Evolutionary conservation across 495 filamentous ascomycete genomes (phyloP), one percentile per base, ranked within the genome.

Genomic region (Xylaria acuta): DNA sequence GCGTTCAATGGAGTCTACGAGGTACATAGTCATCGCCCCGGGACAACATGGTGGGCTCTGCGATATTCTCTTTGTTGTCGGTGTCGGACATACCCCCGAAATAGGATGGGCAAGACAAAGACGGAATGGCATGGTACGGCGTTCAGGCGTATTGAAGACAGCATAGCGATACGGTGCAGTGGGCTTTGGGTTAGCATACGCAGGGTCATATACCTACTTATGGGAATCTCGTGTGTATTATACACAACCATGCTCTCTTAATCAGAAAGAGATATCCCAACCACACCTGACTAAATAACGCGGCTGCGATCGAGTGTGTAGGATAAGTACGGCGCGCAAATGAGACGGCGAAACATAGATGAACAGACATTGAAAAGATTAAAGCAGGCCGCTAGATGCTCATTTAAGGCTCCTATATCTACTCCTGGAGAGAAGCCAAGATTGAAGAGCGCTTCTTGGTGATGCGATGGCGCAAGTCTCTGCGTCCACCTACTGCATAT

Each of bases 111-210:
- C 53, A 65, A 47, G 40, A 67, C 18, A 36, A 58, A 47, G 40
- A 49, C 9, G 51, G 51, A 34, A 62, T 54, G 59, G 59, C 47
- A 64, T 64, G 30, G 30, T 64, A 72, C 63, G 70, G 70, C 70
- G 70, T 72, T 67, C 41, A 67, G 70, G 63, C 30, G 60, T 72
- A 43, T 45, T 49, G 40, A 47, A 25, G 38, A 67, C 36, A 67
- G 70, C 70, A 72, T 72, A 72, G 70, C 70, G 51, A 66, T 67
- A 58, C 60, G 62, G 69, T 63, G 32, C 18, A 65, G 62, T 18
- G 63, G 27, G 20, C 40, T 67, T 72, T 58, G 69, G 60, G 9
- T 60, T 58, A 40, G 69, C 59, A 64, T 71, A 71, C 69, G 58
- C 58, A 64, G 36, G 54, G 69, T 53, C 40, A 63, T 27, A 71